Evolutionary conservation across 2,329 filamentous ascomycete genomes (phyloP).

Genomic region (Exophiala spinifera): DNA sequence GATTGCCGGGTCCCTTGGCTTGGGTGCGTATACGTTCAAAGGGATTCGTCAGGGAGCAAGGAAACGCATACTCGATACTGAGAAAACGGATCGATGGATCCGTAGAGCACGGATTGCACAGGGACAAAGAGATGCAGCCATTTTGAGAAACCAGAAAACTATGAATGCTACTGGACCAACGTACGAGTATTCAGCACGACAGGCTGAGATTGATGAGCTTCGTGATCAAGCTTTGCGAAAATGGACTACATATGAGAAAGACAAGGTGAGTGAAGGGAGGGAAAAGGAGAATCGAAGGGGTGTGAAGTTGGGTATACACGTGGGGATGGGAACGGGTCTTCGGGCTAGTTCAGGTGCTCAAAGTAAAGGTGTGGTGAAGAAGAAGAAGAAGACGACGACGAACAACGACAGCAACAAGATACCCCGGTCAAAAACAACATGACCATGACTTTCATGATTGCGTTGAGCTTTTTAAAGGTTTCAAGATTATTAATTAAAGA

Average conservation of each 20-base stretch:
- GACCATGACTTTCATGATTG: no score
- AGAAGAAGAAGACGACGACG: no score
- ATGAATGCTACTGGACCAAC: background rate
- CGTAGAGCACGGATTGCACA: constrained; percentile 31
- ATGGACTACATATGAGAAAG: constrained; percentile 20
- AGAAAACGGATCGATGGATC: constrained; percentile 40
- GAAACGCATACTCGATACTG: constrained; percentile 34
- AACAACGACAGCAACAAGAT: no score
- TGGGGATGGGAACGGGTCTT: no score
- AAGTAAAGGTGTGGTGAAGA: no score
- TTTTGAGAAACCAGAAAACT: constrained; percentile 9
- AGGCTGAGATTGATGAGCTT: constrained; percentile 12
- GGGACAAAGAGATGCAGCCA: constrained; percentile 21
- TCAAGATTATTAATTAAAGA: no score
- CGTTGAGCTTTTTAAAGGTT: no score
- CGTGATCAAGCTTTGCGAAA: constrained; percentile 22
- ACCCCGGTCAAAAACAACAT: no score
- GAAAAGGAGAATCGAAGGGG: constrained; percentile 14
- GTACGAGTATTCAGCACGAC: background rate
- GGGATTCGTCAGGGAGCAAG: constrained; percentile 42
- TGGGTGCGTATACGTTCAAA: constrained; percentile 42
- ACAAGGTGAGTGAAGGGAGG: constrained; percentile 16
- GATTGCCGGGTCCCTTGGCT: constrained; percentile 43
- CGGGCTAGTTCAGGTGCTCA: no score
- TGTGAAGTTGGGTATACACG: no score